phyloP scores from a whole-genome alignment of 805 yeast species.

The Hanseniaspora valbyensis region DNA sequence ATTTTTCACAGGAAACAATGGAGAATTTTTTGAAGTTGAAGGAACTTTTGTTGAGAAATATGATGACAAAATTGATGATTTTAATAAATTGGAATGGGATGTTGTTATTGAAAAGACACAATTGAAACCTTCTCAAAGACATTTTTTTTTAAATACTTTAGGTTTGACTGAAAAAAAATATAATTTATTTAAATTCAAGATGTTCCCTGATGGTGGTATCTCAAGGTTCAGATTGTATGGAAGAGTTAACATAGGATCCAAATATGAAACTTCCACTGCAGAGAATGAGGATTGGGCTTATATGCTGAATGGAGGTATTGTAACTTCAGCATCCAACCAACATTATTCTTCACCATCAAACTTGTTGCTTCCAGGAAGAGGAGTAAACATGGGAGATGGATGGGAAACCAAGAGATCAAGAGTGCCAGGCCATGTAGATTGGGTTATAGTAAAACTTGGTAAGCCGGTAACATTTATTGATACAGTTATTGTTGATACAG shows the following conservation, averaged over 20 bases:
- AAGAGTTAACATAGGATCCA: constrained; percentile 48
- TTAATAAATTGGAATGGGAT: constrained; percentile 48
- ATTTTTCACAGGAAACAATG: constrained; percentile 89
- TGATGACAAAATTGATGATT: constrained; percentile 21
- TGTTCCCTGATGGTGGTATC: constrained; percentile 98
- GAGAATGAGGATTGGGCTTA: constrained; percentile 53
- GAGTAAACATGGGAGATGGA: constrained; percentile 93
- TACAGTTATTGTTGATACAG: constrained; percentile 71
- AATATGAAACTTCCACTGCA: constrained; percentile 3
- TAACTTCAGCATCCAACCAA: constrained; percentile 73
- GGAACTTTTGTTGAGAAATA: constrained; percentile 37
- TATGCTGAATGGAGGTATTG: constrained; percentile 81
- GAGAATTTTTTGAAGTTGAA: constrained; percentile 80
- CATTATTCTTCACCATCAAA: constrained; percentile 91
- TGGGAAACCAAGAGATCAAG: constrained; percentile 96
- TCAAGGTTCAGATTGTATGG: constrained; percentile 91
- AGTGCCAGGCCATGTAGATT: constrained; percentile 72
- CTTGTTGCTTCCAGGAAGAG: constrained; percentile 83
- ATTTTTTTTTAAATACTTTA: constrained; percentile 56
- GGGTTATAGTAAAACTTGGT: constrained; percentile 80
- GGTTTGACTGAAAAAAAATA: constrained; percentile 49
- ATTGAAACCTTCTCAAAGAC: constrained; percentile 84
- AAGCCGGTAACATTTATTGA: constrained; percentile 42
- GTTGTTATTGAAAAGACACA: constrained; percentile 54
- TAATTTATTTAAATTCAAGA: constrained; percentile 72